Base-by-base conservation (phyloP, 352 stramenopile species). In the Globisporangium cystogenes region DNA sequence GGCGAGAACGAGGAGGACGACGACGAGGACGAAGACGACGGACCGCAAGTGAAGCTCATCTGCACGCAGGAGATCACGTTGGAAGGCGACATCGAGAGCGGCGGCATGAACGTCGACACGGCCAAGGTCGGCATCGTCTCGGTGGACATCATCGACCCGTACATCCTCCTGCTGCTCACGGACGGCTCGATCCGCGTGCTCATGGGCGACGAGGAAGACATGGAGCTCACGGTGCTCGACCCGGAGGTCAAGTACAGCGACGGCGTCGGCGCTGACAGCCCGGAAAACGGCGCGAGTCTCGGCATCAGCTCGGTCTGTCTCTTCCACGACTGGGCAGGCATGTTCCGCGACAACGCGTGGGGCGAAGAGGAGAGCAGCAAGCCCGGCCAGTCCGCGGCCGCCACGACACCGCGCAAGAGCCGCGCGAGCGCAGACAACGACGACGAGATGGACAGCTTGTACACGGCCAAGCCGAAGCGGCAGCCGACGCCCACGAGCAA, bases 31-130 rank as follows among this genome's bases (percentile, higher is more conserved):
- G 67, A 85, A 49, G 71, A 86, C 18, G 74, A 88, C 20, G 80
- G 60, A 45, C 70, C 76, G 6, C 70, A 61, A n/a, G 74, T 87
- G 11, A 82, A 82, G 23, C 60, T 93, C 2, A 68, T 88, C 35
- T 93, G 82, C 39, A 93, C 82, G 0, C 84, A 95, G 60, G 84
- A 95, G 47, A 86, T 95, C 44, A 86, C 81, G 0, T 53, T 95
- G 26, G 82, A 92, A 37, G 84, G 74, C 12, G 82, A 90, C 37
- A 65, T 95, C 11, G 84, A 95, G 42, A 82, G 67, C 23, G 84
- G 82, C 42, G 84, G 84, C 20, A 91, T 95, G 73, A 90, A 90
- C 31, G 82, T 95, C 8, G 80, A 90, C 26, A 83, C 74, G 0
- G 65, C 68, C 16, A 75, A 57, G 23, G 81, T 95, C 0, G 76